phyloP scores from a whole-genome alignment of 352 stramenopile genomes.

The Globisporangium spiculum region DNA sequence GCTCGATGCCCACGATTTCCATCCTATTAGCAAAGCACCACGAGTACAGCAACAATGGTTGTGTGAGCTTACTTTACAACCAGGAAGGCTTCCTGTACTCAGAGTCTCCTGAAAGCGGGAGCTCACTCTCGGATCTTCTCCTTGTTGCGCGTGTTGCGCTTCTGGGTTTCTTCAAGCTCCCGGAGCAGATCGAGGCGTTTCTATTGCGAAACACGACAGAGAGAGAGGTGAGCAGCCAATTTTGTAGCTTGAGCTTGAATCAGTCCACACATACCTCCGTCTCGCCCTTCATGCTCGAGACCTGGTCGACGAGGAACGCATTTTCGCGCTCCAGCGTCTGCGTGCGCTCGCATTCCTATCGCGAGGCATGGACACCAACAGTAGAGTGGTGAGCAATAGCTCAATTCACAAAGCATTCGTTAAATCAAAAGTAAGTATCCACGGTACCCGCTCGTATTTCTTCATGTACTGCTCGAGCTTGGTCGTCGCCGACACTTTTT shows the following conservation, averaged over 20 bases:
- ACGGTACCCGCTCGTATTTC: slow-evolving; percentile 64
- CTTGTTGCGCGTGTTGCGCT: slow-evolving; percentile 62
- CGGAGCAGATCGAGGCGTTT: slow-evolving; percentile 68
- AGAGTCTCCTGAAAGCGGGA: neutral
- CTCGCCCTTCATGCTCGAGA: slow-evolving; percentile 69
- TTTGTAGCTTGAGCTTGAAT: neutral
- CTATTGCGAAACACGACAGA: slow-evolving; percentile 9
- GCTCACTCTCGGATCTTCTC: slow-evolving; percentile 65
- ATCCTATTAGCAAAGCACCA: slow-evolving; percentile 28
- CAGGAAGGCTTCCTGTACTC: neutral
- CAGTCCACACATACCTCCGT: slow-evolving; percentile 36
- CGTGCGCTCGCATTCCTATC: slow-evolving; percentile 52
- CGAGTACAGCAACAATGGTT: neutral
- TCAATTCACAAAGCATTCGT: neutral
- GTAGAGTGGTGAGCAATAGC: neutral
- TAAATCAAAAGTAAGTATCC: neutral
- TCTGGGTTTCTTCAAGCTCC: slow-evolving; percentile 68
- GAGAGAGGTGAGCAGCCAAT: neutral
- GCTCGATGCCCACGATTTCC: slow-evolving; percentile 67
- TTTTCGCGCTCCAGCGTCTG: slow-evolving; percentile 67
- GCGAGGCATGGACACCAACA: neutral
- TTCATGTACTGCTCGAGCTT: slow-evolving; percentile 81
- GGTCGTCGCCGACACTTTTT: slow-evolving; percentile 56
- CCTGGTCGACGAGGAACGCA: slow-evolving; percentile 61
- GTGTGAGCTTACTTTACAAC: neutral